These are phyloP conservation scores for Fusarium annulatum DNA, from an alignment of 2,329 filamentous ascomycete genomes.

Conservation along the genomic window DNA sequence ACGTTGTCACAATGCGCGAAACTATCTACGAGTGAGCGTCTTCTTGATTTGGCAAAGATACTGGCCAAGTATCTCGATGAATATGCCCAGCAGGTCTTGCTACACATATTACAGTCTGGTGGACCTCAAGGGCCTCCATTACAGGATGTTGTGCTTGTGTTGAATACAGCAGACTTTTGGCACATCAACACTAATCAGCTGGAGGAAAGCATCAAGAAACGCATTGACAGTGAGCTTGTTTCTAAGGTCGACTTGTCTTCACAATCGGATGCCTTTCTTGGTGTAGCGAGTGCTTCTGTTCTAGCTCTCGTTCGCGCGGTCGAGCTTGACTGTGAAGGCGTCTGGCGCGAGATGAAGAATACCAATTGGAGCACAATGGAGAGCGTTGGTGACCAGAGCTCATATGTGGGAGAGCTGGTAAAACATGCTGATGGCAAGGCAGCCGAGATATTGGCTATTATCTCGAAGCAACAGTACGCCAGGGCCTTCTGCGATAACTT, in stretches of 20 bases:
- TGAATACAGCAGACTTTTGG: conserved; percentile 98
- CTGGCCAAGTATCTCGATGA: conserved; percentile 95
- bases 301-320: conserved; percentile 85
- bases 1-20: conserved; percentile 96
- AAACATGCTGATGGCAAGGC: conserved; percentile 77
- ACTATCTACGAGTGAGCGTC: conserved; percentile 86
- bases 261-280: conserved; percentile 94
- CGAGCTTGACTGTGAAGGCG: conserved; percentile 82
- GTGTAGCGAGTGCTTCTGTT: conserved; percentile 89
- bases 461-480: conserved; percentile 93
- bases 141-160: conserved; percentile 83
- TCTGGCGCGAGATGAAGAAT: conserved; percentile 97
- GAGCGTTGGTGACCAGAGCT: conserved; percentile 90
- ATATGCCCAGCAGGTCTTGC: conserved; percentile 91
- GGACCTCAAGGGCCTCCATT: conserved; percentile 65
- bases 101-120: conserved; percentile 73
- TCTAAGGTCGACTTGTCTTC: conserved; percentile 87
- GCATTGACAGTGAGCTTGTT: conserved; percentile 83
- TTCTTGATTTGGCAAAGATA: conserved; percentile 85
- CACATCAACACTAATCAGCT: conserved; percentile 92
- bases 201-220: conserved; percentile 92
- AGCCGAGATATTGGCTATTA: conserved; percentile 77
- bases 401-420: conserved; percentile 87
- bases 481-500: conserved; percentile 95
- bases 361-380: conserved; percentile 96